Evolutionary conservation across 805 yeast species (phyloP), one percentile per base, ranked within the genome.

Genomic region (Starmerella bombicola): DNA sequence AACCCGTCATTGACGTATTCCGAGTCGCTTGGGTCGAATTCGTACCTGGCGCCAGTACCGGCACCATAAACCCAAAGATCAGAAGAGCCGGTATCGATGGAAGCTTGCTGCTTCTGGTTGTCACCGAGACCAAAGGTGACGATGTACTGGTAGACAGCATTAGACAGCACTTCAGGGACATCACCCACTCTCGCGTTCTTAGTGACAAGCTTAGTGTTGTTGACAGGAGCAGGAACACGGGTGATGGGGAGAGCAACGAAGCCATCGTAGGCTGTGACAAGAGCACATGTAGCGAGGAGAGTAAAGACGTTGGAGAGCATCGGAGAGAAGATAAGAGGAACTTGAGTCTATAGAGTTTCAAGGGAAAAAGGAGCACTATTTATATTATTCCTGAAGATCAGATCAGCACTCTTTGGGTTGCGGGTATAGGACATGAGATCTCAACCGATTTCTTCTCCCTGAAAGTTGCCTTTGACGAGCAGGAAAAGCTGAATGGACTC

Each of bases 161-260:
- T 30, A 23, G 4, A 3, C 21, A 35, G 22, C 16, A n/a, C 23
- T 15, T 15, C 26, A n/a, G 29, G 26, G 12, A 24, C 26, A 24
- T 24, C 8, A 12, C 26, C 26, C 7, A 12, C 19, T 21, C 20
- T 17, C 26, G 29, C 39, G 17, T 35, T n/a, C n/a, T n/a, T n/a
- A n/a, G n/a, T n/a, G n/a, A n/a, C n/a, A n/a, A n/a, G n/a, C n/a
- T n/a, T n/a, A n/a, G n/a, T n/a, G n/a, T n/a, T n/a, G n/a, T n/a
- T n/a, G n/a, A n/a, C n/a, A n/a, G n/a, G n/a, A n/a, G n/a, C n/a
- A n/a, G n/a, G n/a, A n/a, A n/a, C n/a, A n/a, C n/a, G n/a, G n/a
- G n/a, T n/a, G n/a, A n/a, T n/a, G 21, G 39, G 43, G 8, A 40
- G 25, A 8, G 43, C 35, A 15, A 40, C 6, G 31, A 26, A 35